Evolutionary conservation across 1,139 yeast species (phyloP), one percentile per base, ranked within the genome.

Genomic region (Lodderomyces oxycetoniae): DNA sequence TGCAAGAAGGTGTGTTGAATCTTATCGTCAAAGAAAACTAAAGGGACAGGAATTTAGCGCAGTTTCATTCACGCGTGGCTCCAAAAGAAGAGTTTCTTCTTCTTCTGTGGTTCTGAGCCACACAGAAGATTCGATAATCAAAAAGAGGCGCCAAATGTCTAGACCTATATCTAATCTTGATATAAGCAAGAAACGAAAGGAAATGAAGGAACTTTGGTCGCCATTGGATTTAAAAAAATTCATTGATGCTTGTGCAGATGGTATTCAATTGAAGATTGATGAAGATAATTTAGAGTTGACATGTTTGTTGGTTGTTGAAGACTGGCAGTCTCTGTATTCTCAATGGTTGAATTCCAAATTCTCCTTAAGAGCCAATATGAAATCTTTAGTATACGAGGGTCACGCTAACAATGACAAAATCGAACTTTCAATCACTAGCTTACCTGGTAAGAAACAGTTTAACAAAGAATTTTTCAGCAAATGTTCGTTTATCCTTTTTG

Each of bases 271-370:
- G 16, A 42, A 39, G 3, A 48, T 55, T 23, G 57, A 53, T 17
- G 35, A 45, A 2, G 40, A 47, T 2, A 43, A 45, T 12, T 36
- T 53, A 3, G 50, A 50, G 7, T 37, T 65, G 16, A 60, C 57
- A 31, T 59, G 63, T 40, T 46, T 73, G 24, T 45, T 71, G 8
- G 55, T 71, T 10, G 72, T 69, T 5, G 74, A 70, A 38, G 54
- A 69, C 40, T 71, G 76, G 74, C 33, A 50, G 4, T 45, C 54
- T 7, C 48, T 61, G 4, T 63, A 60, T 40, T 65, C 76, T 2
- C 64, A 61, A 42, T 73, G 79, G 79, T 53, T 73, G 28, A 57
- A 59, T 24, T 60, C 60, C 3, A 70, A 71, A 43, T 50, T 72
- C 12, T 45, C 49, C 7, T 49, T 73, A 26, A 49, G 48, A 31